Base-by-base conservation (phyloP, 2,329 filamentous ascomycete species). In the Lecanicillium sp. region DNA sequence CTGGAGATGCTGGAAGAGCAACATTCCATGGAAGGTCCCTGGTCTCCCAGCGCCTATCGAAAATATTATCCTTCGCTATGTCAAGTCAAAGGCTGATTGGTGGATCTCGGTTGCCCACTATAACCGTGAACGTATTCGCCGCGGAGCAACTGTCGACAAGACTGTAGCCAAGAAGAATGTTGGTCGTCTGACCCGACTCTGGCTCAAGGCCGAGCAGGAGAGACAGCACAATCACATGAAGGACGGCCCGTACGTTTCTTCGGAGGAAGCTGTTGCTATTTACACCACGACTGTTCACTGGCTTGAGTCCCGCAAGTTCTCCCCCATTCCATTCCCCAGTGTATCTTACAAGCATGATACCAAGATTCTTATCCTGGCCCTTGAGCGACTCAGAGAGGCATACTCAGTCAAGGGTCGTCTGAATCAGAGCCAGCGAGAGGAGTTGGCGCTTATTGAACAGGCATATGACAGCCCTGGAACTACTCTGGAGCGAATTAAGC, bases 1-100 rank as follows among this genome's bases (percentile, higher is more conserved):
- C 12, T 98, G 92, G 92, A 79, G 92, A 66, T 98, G 92, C 68
- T 98, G 92, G 92, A 98, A 98, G 81, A 96, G 89, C 65, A 98
- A 98, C 56, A 98, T 98, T 50, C 92, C 92, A 1, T 98, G 92
- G 92, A 98, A 98, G 68, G 92, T 98, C 3, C 92, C 92, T 37
- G 94, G 92, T 28, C 65, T 98, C 44, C 92, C 92, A 29, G 94
- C 94, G 12, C 90, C 92, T 0, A 97, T 98, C 46, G 92, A 98
- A 65, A 98, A 97, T 56, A 95, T 98, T 52, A 98, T 98, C 54
- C 72, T 98, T 45, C 85, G 92, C 54, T 98, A 98, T 53, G 94
- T 98, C 52, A 98, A 98, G 71, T 90, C 88, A 50, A 98, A 98
- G 71, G 92, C 92, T 14, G 92, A 98, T 60, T 98, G 92, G 94